Percentiles rank a stretch among this genome's conserved stretches.
Conservation (phyloP, 2,329 filamentous ascomycete genomes). For the Trichoderma polysporum region DNA sequence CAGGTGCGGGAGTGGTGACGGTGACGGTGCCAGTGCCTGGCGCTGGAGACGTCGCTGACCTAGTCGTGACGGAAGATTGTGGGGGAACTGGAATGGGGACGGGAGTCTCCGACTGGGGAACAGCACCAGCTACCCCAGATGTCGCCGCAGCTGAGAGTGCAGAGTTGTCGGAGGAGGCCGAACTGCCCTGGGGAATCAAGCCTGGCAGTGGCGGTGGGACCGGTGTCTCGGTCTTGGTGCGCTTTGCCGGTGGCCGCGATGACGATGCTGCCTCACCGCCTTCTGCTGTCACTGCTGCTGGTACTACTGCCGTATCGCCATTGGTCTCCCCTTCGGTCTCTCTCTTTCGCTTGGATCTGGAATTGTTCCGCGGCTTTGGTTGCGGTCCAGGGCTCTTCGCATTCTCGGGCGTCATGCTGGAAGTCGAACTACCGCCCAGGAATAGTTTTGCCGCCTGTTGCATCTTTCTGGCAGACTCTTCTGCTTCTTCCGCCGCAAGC, state of each 20-base stretch:
- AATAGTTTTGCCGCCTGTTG: slow-evolving; percentile 48
- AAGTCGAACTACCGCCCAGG: slow-evolving; percentile 36
- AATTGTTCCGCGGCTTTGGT: slow-evolving; percentile 33
- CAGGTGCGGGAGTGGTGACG: slow-evolving; percentile 31
- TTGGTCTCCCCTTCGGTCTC: slow-evolving; percentile 36
- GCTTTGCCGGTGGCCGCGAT: slow-evolving; percentile 46
- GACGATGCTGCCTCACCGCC: slow-evolving; percentile 33
- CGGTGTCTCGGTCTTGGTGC: slow-evolving; percentile 58
- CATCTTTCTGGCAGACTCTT: slow-evolving; percentile 56
- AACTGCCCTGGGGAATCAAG: slow-evolving; percentile 31
- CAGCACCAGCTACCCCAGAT: slow-evolving; percentile 23
- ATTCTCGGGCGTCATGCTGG: slow-evolving; percentile 32
- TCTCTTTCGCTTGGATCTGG: slow-evolving; percentile 48
- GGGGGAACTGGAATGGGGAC: slow-evolving; percentile 41
- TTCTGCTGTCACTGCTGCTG: background rate
- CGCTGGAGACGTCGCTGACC: slow-evolving; percentile 35
- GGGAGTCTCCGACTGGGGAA: slow-evolving; percentile 41
- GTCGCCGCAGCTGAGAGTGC: slow-evolving; percentile 25
- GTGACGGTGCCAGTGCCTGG: slow-evolving; percentile 27
- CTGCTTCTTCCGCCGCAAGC: slow-evolving; percentile 61
- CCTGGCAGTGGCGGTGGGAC: slow-evolving; percentile 46
- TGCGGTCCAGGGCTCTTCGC: slow-evolving; percentile 24
- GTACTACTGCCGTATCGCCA: slow-evolving; percentile 32
- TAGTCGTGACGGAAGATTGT: slow-evolving; percentile 29
- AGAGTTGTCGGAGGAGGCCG: slow-evolving; percentile 28